Evolutionary conservation across 768 basidiomycete genomes (phyloP).

Genomic region (Russula olivacea): DNA sequence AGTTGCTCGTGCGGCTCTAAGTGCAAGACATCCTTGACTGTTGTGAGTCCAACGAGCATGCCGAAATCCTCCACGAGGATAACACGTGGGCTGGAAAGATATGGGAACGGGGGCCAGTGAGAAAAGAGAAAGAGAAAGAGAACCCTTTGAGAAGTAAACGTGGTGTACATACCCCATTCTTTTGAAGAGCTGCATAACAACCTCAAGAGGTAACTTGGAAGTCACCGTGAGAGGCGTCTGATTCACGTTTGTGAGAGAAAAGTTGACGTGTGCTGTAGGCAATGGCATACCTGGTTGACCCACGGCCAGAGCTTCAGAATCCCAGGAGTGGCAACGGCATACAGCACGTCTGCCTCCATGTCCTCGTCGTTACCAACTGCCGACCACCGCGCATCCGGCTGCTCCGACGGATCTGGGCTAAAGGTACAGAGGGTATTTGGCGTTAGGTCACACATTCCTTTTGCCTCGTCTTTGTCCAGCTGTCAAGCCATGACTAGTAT

Average conservation of each 20-base stretch:
- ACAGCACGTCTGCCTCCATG: slow-evolving; percentile 57
- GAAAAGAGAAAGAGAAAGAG: too few species aligned
- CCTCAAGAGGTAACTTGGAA: slow-evolving; percentile 87
- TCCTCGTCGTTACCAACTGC: slow-evolving; percentile 63
- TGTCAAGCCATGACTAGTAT: background rate
- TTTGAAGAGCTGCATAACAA: slow-evolving; percentile 96
- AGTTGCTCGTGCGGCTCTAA: slow-evolving; percentile 42
- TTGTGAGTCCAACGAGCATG: slow-evolving; percentile 75
- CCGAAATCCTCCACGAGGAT: slow-evolving; percentile 91
- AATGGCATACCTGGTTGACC: slow-evolving; percentile 78
- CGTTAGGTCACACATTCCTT: slow-evolving; percentile 53
- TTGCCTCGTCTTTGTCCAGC: slow-evolving; percentile 55
- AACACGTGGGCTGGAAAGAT: slow-evolving; percentile 73
- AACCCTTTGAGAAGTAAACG: slow-evolving; percentile 2
- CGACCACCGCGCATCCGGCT: slow-evolving; percentile 43
- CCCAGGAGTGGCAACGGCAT: slow-evolving; percentile 50
- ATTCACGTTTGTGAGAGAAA: slow-evolving; percentile 8
- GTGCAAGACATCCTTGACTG: slow-evolving; percentile 91
- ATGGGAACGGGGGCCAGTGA: slow-evolving; percentile 1
- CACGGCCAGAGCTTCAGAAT: slow-evolving; percentile 76
- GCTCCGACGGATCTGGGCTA: slow-evolving; percentile 45
- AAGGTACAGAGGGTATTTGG: slow-evolving; percentile 72
- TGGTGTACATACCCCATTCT: slow-evolving; percentile 79
- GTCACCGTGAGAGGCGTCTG: slow-evolving; percentile 94
- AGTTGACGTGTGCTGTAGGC: background rate